A percentile compares a stretch with the other conserved stretches of the same genome.
Evolutionary conservation across 2,329 filamentous ascomycete genomes (phyloP).

Genomic region (Zymoseptoria pseudotritici): DNA sequence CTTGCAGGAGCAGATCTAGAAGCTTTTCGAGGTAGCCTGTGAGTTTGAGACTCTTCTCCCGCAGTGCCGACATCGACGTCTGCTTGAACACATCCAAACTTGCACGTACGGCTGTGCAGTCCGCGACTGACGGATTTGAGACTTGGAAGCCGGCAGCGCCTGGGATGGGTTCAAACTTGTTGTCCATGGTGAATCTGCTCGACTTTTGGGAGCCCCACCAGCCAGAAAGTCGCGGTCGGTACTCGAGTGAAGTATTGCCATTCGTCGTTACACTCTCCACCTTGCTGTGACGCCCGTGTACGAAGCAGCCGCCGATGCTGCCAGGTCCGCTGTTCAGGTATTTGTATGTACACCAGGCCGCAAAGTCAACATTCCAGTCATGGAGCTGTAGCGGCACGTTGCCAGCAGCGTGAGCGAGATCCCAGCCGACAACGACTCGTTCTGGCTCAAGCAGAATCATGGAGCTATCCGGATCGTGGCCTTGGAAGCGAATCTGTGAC

Average conservation of each 20-base stretch:
- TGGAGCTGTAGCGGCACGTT: conserved; percentile 75
- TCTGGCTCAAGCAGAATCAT: conserved; percentile 68
- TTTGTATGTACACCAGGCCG: conserved; percentile 91
- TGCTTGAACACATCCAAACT: conserved; percentile 67
- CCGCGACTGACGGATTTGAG: conserved; percentile 75
- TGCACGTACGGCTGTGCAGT: conserved; percentile 66
- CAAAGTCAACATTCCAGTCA: conserved; percentile 87
- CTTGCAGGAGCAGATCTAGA: conserved; percentile 33
- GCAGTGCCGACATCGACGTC: conserved; percentile 61
- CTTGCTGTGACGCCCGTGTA: conserved; percentile 65
- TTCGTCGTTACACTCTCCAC: conserved; percentile 37
- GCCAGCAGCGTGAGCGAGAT: conserved; percentile 77
- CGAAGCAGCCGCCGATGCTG: conserved; percentile 70
- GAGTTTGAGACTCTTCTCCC: conserved; percentile 62
- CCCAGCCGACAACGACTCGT: conserved; percentile 74
- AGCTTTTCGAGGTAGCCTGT: conserved; percentile 71
- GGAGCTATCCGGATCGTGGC: conserved; percentile 55
- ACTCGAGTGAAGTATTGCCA: conserved; percentile 34
- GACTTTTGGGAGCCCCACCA: conserved; percentile 83
- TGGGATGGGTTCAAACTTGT: conserved; percentile 65
- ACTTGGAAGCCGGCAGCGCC: conserved; percentile 78
- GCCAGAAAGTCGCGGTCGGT: conserved; percentile 62
- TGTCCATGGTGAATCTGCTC: conserved; percentile 76
- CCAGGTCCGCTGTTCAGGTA: conserved; percentile 85
- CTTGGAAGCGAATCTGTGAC: conserved; percentile 69